Conservation (phyloP, 1,284 basidiomycete genomes). For the Apiotrichum domesticum region DNA sequence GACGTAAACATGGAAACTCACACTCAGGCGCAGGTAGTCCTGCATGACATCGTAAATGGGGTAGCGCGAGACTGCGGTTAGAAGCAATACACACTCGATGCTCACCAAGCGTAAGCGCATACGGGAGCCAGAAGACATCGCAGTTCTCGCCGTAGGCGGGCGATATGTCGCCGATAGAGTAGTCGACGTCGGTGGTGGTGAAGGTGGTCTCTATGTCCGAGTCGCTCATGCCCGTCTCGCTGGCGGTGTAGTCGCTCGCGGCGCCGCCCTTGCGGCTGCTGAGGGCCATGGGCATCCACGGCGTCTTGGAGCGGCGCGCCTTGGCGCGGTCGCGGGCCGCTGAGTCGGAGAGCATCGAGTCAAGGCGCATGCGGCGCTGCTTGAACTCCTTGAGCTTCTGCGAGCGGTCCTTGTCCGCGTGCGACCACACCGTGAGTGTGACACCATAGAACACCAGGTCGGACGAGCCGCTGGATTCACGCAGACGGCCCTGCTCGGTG, state of each 20-base stretch:
- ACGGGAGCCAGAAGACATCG: constrained; percentile 88
- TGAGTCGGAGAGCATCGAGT: constrained; percentile 11
- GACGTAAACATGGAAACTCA: constrained; percentile 10
- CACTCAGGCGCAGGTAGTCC: constrained; percentile 73
- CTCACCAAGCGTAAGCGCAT: constrained; percentile 61
- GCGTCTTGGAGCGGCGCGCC: constrained; percentile 9
- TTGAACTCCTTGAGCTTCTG: constrained; percentile 32
- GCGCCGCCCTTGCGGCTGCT: constrained; percentile 1
- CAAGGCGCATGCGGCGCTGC: constrained; percentile 21
- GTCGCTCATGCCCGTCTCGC: constrained; percentile 67
- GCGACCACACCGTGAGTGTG: constrained; percentile 86
- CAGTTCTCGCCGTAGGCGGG: constrained; percentile 50
- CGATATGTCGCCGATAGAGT: constrained; percentile 15
- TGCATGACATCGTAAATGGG: constrained; percentile 90
- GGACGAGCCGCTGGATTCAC: constrained; percentile 50
- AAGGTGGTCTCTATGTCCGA: constrained; percentile 45
- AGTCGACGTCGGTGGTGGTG: constrained; percentile 12
- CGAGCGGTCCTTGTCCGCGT: constrained; percentile 78
- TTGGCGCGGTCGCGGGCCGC: constrained; percentile 2
- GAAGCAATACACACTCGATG: background rate
- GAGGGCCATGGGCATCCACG: constrained; percentile 6
- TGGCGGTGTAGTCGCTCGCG: constrained; percentile 50
- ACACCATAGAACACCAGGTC: constrained; percentile 72
- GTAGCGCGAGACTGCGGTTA: constrained; percentile 66
- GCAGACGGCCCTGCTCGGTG: constrained; percentile 59